Base-by-base conservation (phyloP, 2,329 filamentous ascomycete species). In the Beauveria australis region DNA sequence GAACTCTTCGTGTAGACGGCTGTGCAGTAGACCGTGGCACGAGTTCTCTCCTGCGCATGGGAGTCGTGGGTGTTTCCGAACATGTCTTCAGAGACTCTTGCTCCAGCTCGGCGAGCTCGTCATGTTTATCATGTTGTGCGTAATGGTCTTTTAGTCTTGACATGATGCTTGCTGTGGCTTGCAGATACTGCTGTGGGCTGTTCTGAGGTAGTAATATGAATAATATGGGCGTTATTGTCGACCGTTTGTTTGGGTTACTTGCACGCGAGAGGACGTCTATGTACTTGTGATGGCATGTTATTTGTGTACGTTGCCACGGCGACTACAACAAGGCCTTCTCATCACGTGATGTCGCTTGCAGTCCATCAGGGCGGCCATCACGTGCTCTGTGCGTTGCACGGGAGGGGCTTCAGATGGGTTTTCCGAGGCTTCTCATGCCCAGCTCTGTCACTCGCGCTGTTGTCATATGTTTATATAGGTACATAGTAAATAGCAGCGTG, bases 1-100 rank as follows among this genome's bases (percentile, higher is more conserved):
- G 71, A 22, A 74, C 67, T 61, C 69, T 71, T 43, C 68, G 70
- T 9, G 59, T 65, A 30, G 68, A 66, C 18, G 66, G 59, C 37
- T 67, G 69, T 18, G 61, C 51, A 18, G 66, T 62, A 18, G 67
- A 61, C 24, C 70, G 72, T 8, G 67, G 64, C 28, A 67, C 59
- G 9, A 67, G 64, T n/a, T 64, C 43, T 55, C 66, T 65, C 48
- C 60, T 61, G n/a, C n/a, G 57, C 49, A 44, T 58, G n/a, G 46
- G 59, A 22, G 47, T 61, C 24, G 51, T 54, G 44, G 46, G 59
- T 3, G 40, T 46, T 6, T 59, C 41, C n/a, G 40, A 49, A 19
- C 12, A 10, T 14, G 28, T 28, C 10, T 33, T 56, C n/a, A 46
- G 43, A 12, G n/a, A 16, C 14, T 30, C 37, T 33, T 40, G 46